Evolutionary conservation across 2,329 filamentous ascomycete species (phyloP).

Genomic region (Diaporthe vaccinii): DNA sequence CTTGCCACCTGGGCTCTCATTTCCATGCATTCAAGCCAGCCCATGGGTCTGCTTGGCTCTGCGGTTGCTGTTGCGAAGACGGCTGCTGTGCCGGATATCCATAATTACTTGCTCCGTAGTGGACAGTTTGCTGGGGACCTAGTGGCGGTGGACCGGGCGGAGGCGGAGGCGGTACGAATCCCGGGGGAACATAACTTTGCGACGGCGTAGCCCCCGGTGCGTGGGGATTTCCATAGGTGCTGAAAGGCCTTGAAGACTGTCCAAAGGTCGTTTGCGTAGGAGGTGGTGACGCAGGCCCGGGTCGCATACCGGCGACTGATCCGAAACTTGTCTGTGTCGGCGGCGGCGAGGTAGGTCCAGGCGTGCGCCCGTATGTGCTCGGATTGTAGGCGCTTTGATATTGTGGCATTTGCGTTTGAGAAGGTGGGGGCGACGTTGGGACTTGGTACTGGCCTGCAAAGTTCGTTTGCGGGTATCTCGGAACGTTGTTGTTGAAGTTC

Average conservation of each 20-base stretch:
- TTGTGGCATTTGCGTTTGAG: constrained; percentile 56
- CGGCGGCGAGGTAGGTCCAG: constrained; percentile 64
- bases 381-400: constrained; percentile 69
- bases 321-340: constrained; percentile 55
- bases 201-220: constrained; percentile 46
- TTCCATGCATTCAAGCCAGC: constrained; percentile 80
- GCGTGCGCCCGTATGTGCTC: constrained; percentile 69
- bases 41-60: constrained; percentile 71
- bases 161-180: constrained; percentile 74
- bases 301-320: constrained; percentile 47
- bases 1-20: constrained; percentile 48
- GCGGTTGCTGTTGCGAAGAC: constrained; percentile 49
- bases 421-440: constrained; percentile 68
- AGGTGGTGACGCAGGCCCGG: constrained; percentile 65
- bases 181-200: constrained; percentile 60
- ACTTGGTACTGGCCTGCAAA: constrained; percentile 72
- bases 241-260: constrained; percentile 62
- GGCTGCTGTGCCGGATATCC: constrained; percentile 68
- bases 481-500: constrained; percentile 53
- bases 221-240: constrained; percentile 61
- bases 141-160: constrained; percentile 73
- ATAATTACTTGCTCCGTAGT: constrained; percentile 57
- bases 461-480: constrained; percentile 67
- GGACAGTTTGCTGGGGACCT: constrained; percentile 73
- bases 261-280: constrained; percentile 68